phyloP scores from a whole-genome alignment of 164 flowering plant species.

The Vitis rotundifolia region DNA sequence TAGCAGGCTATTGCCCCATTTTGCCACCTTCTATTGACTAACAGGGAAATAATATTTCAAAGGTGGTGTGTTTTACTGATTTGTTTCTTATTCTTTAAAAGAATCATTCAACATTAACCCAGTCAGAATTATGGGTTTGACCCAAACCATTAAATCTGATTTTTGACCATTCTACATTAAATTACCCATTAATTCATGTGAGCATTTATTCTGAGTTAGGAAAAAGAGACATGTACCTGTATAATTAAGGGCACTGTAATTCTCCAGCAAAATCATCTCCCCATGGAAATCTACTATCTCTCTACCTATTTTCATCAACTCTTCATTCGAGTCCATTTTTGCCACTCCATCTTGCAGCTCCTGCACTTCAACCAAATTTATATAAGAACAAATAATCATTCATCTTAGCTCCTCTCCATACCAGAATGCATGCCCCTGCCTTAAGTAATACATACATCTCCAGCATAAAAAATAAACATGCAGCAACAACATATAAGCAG shows the following conservation, averaged over 20 bases:
- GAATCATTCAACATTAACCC: too few species aligned
- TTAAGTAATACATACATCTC: too few species aligned
- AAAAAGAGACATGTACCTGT: constrained; percentile 39
- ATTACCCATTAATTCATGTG: too few species aligned
- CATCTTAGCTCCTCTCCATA: background rate
- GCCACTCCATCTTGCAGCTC: constrained; percentile 49
- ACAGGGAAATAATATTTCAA: too few species aligned
- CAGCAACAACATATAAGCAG: background rate
- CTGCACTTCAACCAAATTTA: constrained; percentile 28
- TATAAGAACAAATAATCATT: background rate
- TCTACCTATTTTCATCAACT: constrained; percentile 42
- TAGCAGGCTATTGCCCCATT: too few species aligned
- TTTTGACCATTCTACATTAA: background rate
- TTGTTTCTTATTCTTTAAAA: too few species aligned
- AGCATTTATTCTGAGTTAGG: background rate
- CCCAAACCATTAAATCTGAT: too few species aligned
- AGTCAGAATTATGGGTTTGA: too few species aligned
- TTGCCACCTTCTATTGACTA: too few species aligned
- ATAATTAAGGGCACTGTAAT: constrained; percentile 65
- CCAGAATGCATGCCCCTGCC: too few species aligned
- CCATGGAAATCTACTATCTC: constrained; percentile 68
- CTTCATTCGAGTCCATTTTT: constrained; percentile 37
- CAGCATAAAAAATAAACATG: too few species aligned
- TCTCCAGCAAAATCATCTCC: constrained; percentile 69
- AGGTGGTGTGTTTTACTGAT: too few species aligned